These are phyloP conservation scores for Pseudisothecium myosuroides DNA, from an alignment of 225 moss, liverwort and hornwort genomes.

Conservation along the genomic window DNA sequence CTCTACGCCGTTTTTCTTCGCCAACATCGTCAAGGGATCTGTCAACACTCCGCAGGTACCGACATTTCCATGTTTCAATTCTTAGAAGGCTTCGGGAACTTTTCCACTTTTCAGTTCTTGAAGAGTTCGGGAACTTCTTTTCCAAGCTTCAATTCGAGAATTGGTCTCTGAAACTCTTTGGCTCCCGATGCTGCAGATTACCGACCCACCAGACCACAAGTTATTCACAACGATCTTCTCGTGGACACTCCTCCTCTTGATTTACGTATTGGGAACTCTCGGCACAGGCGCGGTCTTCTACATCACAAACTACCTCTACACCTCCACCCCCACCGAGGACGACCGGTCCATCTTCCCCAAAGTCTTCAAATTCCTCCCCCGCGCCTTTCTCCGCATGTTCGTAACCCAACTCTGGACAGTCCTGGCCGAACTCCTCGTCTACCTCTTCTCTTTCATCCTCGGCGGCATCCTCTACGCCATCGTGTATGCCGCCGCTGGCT, in stretches of 20 bases:
- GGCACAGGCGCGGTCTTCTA: neutral
- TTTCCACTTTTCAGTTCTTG: neutral
- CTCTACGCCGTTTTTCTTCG: no score
- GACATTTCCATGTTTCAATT: no score
- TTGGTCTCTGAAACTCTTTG: neutral
- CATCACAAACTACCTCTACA: neutral
- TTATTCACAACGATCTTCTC: no score
- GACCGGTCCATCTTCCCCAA: neutral
- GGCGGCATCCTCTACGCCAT: neutral
- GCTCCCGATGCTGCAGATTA: neutral
- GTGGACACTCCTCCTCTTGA: neutral
- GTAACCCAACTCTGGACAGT: neutral
- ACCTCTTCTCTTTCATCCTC: neutral
- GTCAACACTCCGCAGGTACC: neutral
- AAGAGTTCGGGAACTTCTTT: no score
- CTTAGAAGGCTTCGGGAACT: neutral
- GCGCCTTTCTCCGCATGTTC: neutral
- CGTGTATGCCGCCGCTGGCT: neutral
- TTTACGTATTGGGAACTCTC: rapidly evolving
- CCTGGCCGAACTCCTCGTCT: neutral
- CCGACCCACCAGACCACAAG: neutral
- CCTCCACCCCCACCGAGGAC: neutral
- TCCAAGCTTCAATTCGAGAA: neutral
- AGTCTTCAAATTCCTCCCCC: neutral
- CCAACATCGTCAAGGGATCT: no score